These are phyloP conservation scores for Cutaneotrichosporon sp. DNA, from an alignment of 1,284 basidiomycete genomes.

Conservation along the genomic window DNA sequence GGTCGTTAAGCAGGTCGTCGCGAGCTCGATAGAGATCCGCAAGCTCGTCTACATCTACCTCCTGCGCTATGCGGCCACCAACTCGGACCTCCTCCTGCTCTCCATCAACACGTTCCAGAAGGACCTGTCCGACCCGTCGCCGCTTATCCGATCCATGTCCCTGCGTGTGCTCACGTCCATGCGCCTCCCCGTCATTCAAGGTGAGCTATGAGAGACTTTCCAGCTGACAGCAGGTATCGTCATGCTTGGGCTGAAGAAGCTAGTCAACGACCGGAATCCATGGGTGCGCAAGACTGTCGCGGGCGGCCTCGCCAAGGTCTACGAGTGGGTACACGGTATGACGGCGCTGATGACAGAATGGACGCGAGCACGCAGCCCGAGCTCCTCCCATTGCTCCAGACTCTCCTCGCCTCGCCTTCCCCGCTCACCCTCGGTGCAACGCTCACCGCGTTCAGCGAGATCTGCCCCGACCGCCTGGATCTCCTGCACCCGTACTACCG, in stretches of 20 bases:
- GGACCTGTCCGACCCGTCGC: conserved; percentile 87
- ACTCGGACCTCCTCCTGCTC: conserved; percentile 91
- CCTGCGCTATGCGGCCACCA: conserved; percentile 84
- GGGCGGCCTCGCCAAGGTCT: conserved; percentile 82
- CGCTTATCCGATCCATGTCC: conserved; percentile 91
- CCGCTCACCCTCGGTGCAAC: conserved; percentile 87
- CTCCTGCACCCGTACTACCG: conserved; percentile 87
- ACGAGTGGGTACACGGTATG: conserved; percentile 62
- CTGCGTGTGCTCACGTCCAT: conserved; percentile 91
- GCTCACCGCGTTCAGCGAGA: conserved; percentile 76
- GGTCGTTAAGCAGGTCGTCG: conserved; percentile 91
- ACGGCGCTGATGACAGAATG: conserved; percentile 59
- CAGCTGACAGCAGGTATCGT: conserved; percentile 61
- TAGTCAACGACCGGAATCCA: conserved; percentile 83
- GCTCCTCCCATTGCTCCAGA: conserved; percentile 71
- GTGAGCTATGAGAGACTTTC: conserved; percentile 49
- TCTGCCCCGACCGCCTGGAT: conserved; percentile 81
- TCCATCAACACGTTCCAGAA: conserved; percentile 99
- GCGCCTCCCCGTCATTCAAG: conserved; percentile 77
- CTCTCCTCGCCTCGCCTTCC: conserved; percentile 76
- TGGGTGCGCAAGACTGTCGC: conserved; percentile 93
- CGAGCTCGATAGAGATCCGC: conserved; percentile 86
- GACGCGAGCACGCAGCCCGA: conserved; percentile 70
- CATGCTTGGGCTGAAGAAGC: conserved; percentile 85
- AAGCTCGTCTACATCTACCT: conserved; percentile 99